Conservation (phyloP, 139 green algal genomes). For the Coelastrella sp. region DNA sequence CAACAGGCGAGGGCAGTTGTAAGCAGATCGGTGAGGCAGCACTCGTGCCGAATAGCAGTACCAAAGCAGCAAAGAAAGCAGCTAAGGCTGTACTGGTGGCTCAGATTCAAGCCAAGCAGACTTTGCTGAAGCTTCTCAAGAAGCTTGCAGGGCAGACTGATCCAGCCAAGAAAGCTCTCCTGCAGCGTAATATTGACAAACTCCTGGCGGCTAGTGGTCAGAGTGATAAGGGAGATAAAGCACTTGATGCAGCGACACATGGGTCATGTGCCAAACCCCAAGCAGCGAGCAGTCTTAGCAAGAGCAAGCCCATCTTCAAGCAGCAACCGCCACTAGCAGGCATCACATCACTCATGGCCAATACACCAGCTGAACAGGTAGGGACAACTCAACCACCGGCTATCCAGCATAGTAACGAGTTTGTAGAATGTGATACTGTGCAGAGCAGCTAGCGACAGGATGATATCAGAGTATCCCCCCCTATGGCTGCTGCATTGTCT, state of each 20-base stretch:
- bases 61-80: conserved; percentile 10
- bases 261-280: not conserved
- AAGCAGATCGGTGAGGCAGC: no score
- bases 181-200: conserved; percentile 42
- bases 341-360: not conserved
- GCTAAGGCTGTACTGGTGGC: conserved; percentile 8
- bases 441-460: no score
- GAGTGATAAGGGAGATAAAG: not conserved
- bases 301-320: not conserved
- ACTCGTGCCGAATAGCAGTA: no score
- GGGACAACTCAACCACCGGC: no score
- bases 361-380: conserved; percentile 26
- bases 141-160: conserved; percentile 4
- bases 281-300: not conserved
- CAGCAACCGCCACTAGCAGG: not conserved
- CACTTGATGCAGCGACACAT: not conserved
- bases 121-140: conserved; percentile 6
- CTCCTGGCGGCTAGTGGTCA: not conserved
- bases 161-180: not conserved
- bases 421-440: no score
- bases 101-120: conserved; percentile 37
- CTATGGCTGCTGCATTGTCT: no score
- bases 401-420: no score
- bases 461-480: no score
- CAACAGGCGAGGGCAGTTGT: conserved; percentile 14